Evolutionary conservation across 176 grass and related monocot species (phyloP).

Genomic region (Coix lacrymajobi): DNA sequence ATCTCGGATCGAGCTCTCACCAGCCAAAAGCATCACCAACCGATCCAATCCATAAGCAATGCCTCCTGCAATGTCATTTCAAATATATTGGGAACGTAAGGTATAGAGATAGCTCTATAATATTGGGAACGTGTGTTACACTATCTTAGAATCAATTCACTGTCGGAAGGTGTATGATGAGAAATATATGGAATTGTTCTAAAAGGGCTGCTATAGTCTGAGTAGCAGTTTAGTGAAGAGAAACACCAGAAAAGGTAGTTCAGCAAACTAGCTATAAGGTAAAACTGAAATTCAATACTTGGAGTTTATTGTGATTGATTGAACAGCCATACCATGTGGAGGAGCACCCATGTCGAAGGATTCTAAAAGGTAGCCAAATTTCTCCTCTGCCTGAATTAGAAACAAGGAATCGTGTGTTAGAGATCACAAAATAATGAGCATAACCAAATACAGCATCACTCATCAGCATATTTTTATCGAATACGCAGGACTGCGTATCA

Average conservation of each 20-base stretch:
- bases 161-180: neutral
- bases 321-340: constrained; percentile 67
- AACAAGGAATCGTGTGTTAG: neutral
- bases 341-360: constrained; percentile 94
- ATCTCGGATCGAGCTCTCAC: constrained; percentile 75
- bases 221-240: neutral
- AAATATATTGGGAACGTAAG: neutral
- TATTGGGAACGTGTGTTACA: neutral
- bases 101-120: neutral
- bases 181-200: neutral
- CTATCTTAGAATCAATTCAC: neutral
- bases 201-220: neutral
- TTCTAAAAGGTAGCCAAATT: constrained; percentile 94
- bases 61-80: constrained; percentile 48
- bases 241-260: neutral
- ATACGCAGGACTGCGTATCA: too few relatives aligned
- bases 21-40: constrained; percentile 92
- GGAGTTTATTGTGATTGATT: neutral
- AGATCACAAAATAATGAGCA: neutral
- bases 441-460: neutral
- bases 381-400: constrained; percentile 73
- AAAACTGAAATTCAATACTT: neutral
- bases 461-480: neutral
- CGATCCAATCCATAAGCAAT: constrained; percentile 96
- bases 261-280: neutral